Evolutionary conservation across 129 eudicot genomes (phyloP).

Genomic region (Pulicaria dysenterica): DNA sequence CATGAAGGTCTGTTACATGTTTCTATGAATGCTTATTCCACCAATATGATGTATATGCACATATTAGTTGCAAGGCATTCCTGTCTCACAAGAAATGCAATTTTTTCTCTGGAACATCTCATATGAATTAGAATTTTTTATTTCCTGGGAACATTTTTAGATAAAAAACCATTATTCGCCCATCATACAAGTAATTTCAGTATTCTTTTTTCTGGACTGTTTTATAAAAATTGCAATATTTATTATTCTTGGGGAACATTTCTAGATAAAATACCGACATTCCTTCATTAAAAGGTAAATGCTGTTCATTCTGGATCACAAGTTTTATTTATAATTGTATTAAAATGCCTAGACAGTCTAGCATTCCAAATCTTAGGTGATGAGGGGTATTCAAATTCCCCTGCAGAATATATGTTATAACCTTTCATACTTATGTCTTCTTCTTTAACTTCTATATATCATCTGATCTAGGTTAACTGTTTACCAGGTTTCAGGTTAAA

Average conservation of each 20-base stretch:
- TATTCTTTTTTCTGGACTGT: no score
- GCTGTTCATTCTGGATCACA: no score
- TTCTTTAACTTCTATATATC: neutral
- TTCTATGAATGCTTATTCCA: neutral
- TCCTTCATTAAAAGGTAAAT: no score
- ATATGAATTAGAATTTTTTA: neutral
- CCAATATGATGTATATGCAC: neutral
- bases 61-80: neutral
- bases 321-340: neutral
- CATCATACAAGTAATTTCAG: neutral
- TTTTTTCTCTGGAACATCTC: neutral
- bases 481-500: slow-evolving; percentile 53
- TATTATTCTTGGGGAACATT: no score
- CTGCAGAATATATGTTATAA: neutral
- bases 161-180: neutral
- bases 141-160: neutral
- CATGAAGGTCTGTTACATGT: neutral
- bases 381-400: neutral
- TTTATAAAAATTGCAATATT: no score
- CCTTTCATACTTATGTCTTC: slow-evolving; percentile 8
- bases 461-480: slow-evolving; percentile 5
- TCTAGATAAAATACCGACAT: no score
- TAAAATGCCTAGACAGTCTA: neutral
- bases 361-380: neutral
- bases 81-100: neutral